A percentile compares a stretch with the other conserved stretches of the same genome.
Evolutionary conservation across 352 stramenopile species (phyloP).

Genomic region (Nothophytophthora sp.): DNA sequence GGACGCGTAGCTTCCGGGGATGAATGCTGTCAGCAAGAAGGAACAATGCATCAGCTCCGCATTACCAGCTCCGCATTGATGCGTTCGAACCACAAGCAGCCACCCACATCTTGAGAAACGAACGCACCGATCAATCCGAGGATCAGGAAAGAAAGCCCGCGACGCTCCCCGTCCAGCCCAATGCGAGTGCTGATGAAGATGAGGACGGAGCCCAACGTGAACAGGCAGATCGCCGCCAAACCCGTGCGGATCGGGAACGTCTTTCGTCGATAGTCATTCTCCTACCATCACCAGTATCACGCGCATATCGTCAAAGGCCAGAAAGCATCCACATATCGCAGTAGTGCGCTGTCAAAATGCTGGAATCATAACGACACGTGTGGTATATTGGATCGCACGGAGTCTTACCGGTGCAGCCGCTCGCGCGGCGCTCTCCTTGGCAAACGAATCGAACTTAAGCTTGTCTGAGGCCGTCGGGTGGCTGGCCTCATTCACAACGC

Average conservation of each 20-base stretch:
- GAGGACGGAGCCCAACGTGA: constrained; percentile 66
- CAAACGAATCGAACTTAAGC: constrained; percentile 33
- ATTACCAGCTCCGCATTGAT: not conserved
- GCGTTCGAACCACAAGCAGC: too few species aligned
- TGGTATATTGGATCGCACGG: too few species aligned
- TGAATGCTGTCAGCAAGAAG: constrained; percentile 55
- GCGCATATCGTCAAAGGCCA: not conserved
- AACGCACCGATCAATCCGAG: constrained; percentile 79
- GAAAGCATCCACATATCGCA: not conserved
- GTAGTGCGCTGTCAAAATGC: too few species aligned
- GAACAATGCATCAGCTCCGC: not conserved
- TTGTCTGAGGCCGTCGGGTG: constrained; percentile 36
- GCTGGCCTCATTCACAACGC: constrained; percentile 26
- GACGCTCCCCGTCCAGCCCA: constrained; percentile 71
- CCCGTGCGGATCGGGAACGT: constrained; percentile 77
- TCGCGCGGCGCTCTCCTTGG: constrained; percentile 32
- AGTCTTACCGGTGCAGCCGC: constrained; percentile 25
- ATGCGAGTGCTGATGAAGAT: constrained; percentile 80
- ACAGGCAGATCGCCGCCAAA: constrained; percentile 69
- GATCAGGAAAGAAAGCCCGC: constrained; percentile 76
- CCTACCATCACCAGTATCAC: constrained; percentile 8
- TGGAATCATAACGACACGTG: too few species aligned
- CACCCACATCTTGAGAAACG: too few species aligned
- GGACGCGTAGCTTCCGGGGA: constrained; percentile 79
- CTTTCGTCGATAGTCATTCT: constrained; percentile 43